Base-by-base conservation (phyloP, 495 filamentous ascomycete species). In the Aspergillus conjunctus region DNA sequence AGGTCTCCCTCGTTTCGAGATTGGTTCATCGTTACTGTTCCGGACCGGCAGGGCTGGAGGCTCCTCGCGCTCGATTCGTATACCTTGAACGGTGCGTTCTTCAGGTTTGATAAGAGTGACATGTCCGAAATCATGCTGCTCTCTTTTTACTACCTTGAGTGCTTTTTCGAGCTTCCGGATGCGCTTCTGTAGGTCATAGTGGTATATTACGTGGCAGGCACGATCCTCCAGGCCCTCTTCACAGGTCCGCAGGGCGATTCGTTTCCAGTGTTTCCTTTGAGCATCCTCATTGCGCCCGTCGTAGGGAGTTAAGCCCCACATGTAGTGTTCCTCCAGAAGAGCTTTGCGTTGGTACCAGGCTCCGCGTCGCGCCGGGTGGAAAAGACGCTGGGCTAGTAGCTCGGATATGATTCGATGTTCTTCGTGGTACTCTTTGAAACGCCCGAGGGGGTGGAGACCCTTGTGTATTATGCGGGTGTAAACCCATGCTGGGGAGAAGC, bases 301-400 rank as follows among this genome's bases (percentile, higher is more conserved):
- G 0, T 71, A 67, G 0, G 85, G 77, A 1, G 79, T 82, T 3
- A 90, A 67, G 1, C 80, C 78, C 70, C 83, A 80, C 90, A 97
- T 93, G 68, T 98, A 98, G 63, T 93, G 91, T 73, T 98, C 94
- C 75, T 98, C 94, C 17, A 98, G 71, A 7, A 98, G 75, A 1
- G 94, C 94, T 75, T 93, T 97, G 15, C 94, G 90, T 71, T 97
- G 92, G 68, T 97, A 98, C 94, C 94, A 98, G 1, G 87, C 87
- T 1, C 94, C 94, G 21, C 93, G 86, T 26, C 93, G 83, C 14
- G 91, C 83, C 41, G 88, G 79, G 69, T 98, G 93, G 70, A 97
- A 97, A 11, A 95, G 81, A 5, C 82, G 85, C 66, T 98, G 94
- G 17, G 71, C 72, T 3, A 98, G 88, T 2, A 98, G 82, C 63